Percentiles rank a stretch among this genome's conserved stretches.
phyloP scores from a whole-genome alignment of 2,329 filamentous ascomycete species.

The Penicillium thymicola region DNA sequence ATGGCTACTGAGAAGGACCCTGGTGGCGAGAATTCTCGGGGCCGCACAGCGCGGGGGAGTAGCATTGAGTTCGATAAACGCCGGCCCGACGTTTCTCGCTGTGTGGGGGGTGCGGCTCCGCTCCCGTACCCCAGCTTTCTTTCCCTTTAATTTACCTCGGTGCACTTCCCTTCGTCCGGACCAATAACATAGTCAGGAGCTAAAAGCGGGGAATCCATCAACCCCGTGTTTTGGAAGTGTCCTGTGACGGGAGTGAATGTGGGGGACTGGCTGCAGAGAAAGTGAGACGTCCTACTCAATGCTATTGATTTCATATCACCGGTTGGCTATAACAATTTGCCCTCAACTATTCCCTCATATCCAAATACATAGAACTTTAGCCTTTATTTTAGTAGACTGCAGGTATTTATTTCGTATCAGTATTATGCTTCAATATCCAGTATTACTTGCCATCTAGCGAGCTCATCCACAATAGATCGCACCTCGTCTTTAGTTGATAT shows the following conservation, averaged over 20 bases:
- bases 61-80: not conserved
- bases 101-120: not conserved
- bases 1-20: not conserved
- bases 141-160: not conserved
- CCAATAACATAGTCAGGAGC: not conserved
- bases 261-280: not conserved
- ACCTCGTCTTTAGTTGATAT: too few species aligned
- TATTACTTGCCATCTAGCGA: not conserved
- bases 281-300: not conserved
- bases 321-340: not conserved
- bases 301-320: not conserved
- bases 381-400: not conserved
- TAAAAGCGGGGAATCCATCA: not conserved
- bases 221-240: not conserved
- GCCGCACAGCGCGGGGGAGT: not conserved
- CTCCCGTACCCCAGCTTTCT: not conserved
- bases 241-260: not conserved
- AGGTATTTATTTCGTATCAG: too few species aligned
- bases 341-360: not conserved
- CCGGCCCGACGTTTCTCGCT: conserved; percentile 3
- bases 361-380: not conserved
- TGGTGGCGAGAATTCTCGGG: not conserved
- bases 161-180: not conserved
- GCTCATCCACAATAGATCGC: too few species aligned
- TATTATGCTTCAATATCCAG: too few species aligned